Evolutionary conservation across 352 stramenopile genomes (phyloP), one percentile per base, ranked within the genome.

Genomic region (Phytophthora colocasiae): DNA sequence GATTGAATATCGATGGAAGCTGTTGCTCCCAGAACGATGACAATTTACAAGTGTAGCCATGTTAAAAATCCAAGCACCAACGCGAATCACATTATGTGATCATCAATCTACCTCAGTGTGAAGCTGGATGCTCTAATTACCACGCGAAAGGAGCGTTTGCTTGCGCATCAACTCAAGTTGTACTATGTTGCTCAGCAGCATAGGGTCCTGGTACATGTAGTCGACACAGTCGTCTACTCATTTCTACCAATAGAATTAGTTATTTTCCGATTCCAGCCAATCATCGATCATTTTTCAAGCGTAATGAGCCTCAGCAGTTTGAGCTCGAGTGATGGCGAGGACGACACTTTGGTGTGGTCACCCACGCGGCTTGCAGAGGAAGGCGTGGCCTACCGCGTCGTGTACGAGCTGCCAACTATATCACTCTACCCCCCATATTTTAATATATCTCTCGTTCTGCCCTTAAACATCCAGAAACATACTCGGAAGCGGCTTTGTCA

Each of bases 401-500:
- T 89, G 82, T 91, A 76, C 43, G 80, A 67, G n/a, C 8, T 32
- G 1, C 6, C 26, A 5, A 0, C 29, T n/a, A 9, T 6, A n/a
- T 5, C 58, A 6, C 41, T 2, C 12, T 44, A 22, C 17, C 52
- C 7, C n/a, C 4, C 14, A 45, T 6, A 15, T 15, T 22, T 17
- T 49, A 22, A 43, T 44, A n/a, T 47, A 32, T 66, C 24, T 53
- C 48, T 12, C 17, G 44, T 47, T 9, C 5, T 27, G 24, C 15
- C 40, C 9, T 7, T 50, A 11, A 53, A 26, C 14, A 2, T 39
- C 2, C 47, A 93, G 82, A 36, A 93, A 93, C 47, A 69, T 93
- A 15, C 73, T 93, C 12, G 82, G 59, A 4, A 84, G 87, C 27
- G 82, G 82, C 38, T 78, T 75, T 64, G 63, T 93, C n/a, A 78